These are phyloP conservation scores for Arctium minus DNA, from an alignment of 129 eudicot genomes.

Conservation along the genomic window DNA sequence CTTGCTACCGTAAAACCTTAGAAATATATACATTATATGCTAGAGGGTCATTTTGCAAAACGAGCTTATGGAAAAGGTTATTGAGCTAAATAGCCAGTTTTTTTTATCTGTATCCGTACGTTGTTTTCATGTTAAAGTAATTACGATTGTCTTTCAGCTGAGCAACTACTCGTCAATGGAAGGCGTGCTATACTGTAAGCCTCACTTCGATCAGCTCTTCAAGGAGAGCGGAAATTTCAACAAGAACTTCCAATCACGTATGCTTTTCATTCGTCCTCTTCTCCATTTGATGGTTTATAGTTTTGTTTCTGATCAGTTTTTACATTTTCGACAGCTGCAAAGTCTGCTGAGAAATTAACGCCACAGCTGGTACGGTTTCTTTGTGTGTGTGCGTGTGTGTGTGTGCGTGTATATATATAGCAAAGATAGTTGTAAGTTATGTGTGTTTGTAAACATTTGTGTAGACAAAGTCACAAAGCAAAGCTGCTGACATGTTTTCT, in stretches of 20 bases:
- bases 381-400: not conserved
- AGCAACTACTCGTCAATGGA: slow-evolving; percentile 96
- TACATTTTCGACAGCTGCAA: slow-evolving; percentile 58
- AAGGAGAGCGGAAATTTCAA: slow-evolving; percentile 90
- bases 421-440: not conserved
- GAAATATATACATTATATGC: not conserved
- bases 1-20: not conserved
- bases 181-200: slow-evolving; percentile 95
- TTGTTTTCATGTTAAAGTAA: slow-evolving; percentile 11
- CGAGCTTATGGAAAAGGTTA: not conserved
- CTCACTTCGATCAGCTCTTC: slow-evolving; percentile 96
- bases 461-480: slow-evolving; percentile 97
- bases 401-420: not conserved
- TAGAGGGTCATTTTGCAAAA: not conserved
- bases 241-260: slow-evolving; percentile 97
- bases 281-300: not conserved
- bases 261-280: slow-evolving; percentile 4
- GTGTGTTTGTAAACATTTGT: not conserved
- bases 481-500: slow-evolving; percentile 98
- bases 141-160: slow-evolving; percentile 46
- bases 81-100: not conserved
- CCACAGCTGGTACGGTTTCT: slow-evolving; percentile 62
- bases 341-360: slow-evolving; percentile 70
- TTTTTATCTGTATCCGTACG: not conserved
- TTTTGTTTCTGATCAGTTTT: not conserved